Evolutionary conservation across 345 rosid species (phyloP), one percentile per base, ranked within the genome.

Genomic region (Excoecaria cochinchinensis): DNA sequence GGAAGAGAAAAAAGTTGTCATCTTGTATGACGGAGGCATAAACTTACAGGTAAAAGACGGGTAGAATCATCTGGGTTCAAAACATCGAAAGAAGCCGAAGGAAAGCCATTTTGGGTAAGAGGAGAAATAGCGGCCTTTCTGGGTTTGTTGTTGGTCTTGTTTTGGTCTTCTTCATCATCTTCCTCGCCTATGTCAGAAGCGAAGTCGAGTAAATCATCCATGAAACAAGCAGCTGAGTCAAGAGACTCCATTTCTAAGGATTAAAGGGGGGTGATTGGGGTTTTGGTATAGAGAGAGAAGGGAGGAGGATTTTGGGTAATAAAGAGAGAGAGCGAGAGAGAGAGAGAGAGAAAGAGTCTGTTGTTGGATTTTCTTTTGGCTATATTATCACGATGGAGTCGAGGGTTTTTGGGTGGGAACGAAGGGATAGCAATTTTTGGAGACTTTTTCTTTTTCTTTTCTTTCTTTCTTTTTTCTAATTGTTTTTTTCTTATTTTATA

Each of bases 171-270:
- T 3, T 82, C 82, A 57, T 83, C 85, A 10, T 84, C 80, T 51
- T 67, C 85, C 36, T 85, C 90, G 2, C 76, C 89, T 67, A 82
- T 65, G 78, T 81, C 84, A 15, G 79, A 81, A 22, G 75, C 73
- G 58, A 88, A 84, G 82, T 87, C 85, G 9, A 88, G 70, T n/a
- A 86, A 73, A 71, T 80, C 87, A 48, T 84, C 89, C 65, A 82
- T 77, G 67, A 78, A 80, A 73, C 78, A 11, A n/a, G 72, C 68
- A 8, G 76, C 79, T 15, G 76, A 62, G 76, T 83, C 84, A 19
- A 84, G 70, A 9, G 87, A 67, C 76, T 84, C 86, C 86, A 84
- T 86, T 73, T 19, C 50, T 5, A 7, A 57, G 31, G 6, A 8
- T 5, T 5, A 24, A 19, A 38, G 21, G 3, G 3, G 12, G 12